Evolutionary conservation across 73 alveolate species (phyloP), one percentile per base, ranked within the genome.

Genomic region (Diophrys sp.): DNA sequence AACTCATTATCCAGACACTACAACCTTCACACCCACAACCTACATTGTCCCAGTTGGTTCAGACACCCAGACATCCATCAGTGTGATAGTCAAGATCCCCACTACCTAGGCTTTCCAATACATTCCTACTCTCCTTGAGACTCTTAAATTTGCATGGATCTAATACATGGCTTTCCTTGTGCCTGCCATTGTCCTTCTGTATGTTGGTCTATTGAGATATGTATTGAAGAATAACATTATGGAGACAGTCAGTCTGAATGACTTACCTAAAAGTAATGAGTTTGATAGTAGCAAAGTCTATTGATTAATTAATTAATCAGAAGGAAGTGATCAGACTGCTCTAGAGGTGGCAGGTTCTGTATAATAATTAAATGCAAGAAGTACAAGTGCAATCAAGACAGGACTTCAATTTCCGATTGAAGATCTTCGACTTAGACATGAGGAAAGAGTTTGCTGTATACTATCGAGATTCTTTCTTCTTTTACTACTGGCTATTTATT

Each of bases 61-160:
- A 18, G 62, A 44, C 18, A 11, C 62, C n/a, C 18, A 44, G 18
- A 44, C 62, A 18, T 44, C 23, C 2, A 2, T 68, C 11, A 31
- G 29, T 5, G 5, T 25, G 2, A 25, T 25, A 1, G 31, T 68
- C 44, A 68, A 68, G 24, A 68, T 68, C 55, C 75, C 75, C 44
- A 18, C 54, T 2, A 2, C 1, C 18, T 31, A 68, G 24, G 56
- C 23, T 11, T 2, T 68, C 55, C 75, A 68, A 31, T 68, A 68
- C 75, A 68, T 68, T 0, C 94, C 94, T 0, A 53, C 71, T 26
- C 54, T 82, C 27, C 74, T 87, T 31, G 91, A 87, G 53, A 82
- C 80, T 26, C 14, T 82, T 44, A 81, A 82, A 69, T 27, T 73
- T n/a, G 90, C 90, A 25, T 87, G 90, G 90, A 76, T 82, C 2